These are phyloP conservation scores for Vigna reflexopilosa DNA, from an alignment of 306 rosid species.

Conservation along the genomic window DNA sequence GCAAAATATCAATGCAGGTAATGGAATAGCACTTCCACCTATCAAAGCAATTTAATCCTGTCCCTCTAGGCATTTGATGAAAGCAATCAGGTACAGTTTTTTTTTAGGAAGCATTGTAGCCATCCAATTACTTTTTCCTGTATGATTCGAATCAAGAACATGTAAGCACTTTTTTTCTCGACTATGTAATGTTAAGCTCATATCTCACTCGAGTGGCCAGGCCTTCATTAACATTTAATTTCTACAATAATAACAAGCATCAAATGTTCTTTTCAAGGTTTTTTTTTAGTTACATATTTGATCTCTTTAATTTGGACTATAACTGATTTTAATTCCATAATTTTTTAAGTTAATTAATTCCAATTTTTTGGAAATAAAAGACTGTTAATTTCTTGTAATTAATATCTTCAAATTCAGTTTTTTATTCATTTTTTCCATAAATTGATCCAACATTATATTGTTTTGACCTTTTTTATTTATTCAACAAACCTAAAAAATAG, in stretches of 20 bases:
- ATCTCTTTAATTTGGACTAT: not conserved
- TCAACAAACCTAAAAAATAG: not conserved
- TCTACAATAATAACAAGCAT: too few relatives aligned
- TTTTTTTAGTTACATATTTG: not conserved
- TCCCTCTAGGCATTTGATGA: not conserved
- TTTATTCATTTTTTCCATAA: not conserved
- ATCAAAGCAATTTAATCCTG: slow-evolving; percentile 17
- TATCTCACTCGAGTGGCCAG: not conserved
- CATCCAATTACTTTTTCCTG: slow-evolving; percentile 6
- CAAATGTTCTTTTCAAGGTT: too few relatives aligned
- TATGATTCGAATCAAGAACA: slow-evolving; percentile 13
- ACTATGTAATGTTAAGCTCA: not conserved
- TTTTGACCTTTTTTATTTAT: not conserved
- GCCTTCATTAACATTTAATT: too few relatives aligned
- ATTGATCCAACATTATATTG: not conserved
- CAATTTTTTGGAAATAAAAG: not conserved
- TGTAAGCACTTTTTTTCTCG: not conserved
- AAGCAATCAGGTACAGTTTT: slow-evolving; percentile 1
- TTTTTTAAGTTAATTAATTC: not conserved
- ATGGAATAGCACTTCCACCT: not conserved
- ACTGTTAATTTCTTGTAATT: not conserved
- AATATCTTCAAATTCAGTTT: not conserved
- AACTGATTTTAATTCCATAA: not conserved
- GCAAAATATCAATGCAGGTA: slow-evolving; percentile 21
- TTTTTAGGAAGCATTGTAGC: not conserved